Evolutionary conservation across 1,284 basidiomycete genomes (phyloP).

Genomic region (Boletus semigastroideus): DNA sequence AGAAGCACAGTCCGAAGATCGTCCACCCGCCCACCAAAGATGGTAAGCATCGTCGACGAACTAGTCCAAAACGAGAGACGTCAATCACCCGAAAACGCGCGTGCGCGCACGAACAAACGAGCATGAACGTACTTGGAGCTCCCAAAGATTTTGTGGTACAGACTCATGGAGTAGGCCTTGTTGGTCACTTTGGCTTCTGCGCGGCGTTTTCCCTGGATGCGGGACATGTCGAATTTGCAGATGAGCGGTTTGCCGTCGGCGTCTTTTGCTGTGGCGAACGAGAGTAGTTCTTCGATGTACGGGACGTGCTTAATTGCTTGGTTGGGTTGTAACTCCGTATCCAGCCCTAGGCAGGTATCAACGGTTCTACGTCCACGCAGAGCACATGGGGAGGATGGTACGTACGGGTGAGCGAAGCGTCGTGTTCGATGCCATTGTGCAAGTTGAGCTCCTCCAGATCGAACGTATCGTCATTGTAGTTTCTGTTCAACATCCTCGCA

Average conservation of each 20-base stretch:
- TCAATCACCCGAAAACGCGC: not conserved
- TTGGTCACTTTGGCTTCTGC: conserved; percentile 53
- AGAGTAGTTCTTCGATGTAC: conserved; percentile 58
- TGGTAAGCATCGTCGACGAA: conserved; percentile 36
- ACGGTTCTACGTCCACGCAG: not conserved
- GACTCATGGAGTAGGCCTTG: conserved; percentile 49
- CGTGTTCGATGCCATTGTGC: conserved; percentile 80
- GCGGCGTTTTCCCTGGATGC: conserved; percentile 55
- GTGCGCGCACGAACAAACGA: too few relatives aligned
- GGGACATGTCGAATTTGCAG: conserved; percentile 57
- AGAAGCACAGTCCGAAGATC: conserved; percentile 56
- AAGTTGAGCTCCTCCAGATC: conserved; percentile 63
- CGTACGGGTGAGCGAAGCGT: conserved; percentile 69
- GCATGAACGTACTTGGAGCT: conserved; percentile 57
- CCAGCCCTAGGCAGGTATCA: conserved; percentile 48
- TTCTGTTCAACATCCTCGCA: conserved; percentile 55
- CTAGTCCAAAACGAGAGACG: conserved; percentile 6
- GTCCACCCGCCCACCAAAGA: conserved; percentile 60
- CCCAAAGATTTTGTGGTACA: conserved; percentile 59
- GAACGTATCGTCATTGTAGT: conserved; percentile 57
- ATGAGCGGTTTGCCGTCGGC: conserved; percentile 45
- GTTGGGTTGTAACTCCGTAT: conserved; percentile 46
- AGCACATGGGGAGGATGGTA: conserved; percentile 7
- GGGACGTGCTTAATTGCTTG: conserved; percentile 51
- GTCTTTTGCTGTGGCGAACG: conserved; percentile 58